A percentile compares a stretch with the other conserved stretches of the same genome.
Conservation (phyloP, 2,329 filamentous ascomycete species). For the Blastomyces emzantsi region DNA sequence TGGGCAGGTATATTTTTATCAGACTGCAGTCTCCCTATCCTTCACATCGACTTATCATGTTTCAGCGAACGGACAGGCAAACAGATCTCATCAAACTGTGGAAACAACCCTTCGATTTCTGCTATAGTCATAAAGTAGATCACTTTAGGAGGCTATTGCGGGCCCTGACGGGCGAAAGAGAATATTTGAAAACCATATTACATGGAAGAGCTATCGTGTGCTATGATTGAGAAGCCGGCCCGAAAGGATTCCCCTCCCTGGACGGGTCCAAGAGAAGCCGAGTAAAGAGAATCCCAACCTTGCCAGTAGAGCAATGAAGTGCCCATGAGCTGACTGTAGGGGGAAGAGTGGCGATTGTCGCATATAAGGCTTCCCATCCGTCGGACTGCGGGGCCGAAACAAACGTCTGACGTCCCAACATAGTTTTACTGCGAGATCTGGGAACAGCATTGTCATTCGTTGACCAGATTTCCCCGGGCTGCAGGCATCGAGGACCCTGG, state of each 20-base stretch:
- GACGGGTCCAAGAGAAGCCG: neutral
- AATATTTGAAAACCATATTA: neutral
- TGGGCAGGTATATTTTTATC: too few relatives aligned
- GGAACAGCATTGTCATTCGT: neutral
- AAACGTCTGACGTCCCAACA: neutral
- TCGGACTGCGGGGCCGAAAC: neutral
- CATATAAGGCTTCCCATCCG: neutral
- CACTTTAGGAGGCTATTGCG: neutral
- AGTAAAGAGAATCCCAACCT: neutral
- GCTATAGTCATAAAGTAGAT: neutral
- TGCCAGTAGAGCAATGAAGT: neutral
- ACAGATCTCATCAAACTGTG: too few relatives aligned
- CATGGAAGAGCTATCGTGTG: neutral
- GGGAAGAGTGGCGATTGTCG: neutral
- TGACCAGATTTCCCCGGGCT: neutral
- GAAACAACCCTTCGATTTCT: too few relatives aligned
- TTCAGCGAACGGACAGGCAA: too few relatives aligned
- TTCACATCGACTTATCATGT: too few relatives aligned
- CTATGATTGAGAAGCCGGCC: neutral
- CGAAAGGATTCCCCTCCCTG: neutral
- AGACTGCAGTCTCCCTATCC: too few relatives aligned
- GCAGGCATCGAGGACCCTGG: neutral
- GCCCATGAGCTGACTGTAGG: neutral
- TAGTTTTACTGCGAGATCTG: neutral
- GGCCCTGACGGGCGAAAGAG: neutral